Base-by-base conservation (phyloP, 306 rosid species). In the Malus sieversii region DNA sequence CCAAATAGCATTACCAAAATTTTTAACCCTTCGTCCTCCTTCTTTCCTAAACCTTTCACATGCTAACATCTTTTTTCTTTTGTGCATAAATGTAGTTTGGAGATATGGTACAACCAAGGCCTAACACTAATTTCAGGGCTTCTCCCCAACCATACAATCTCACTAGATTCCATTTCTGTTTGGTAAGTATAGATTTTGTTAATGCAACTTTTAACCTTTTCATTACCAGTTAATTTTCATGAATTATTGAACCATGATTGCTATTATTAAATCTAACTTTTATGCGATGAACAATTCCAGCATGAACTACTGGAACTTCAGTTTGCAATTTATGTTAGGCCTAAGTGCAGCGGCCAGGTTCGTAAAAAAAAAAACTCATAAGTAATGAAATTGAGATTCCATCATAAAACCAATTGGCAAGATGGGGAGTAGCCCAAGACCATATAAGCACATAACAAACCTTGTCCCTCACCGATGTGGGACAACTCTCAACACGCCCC, bases 31-130 rank as follows among this genome's bases (percentile, higher is more conserved):
- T 46, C 14, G 52, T 46, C 18, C 18, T 4, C 19, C 18, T 46
- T 46, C 18, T 46, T 46, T 46, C 15, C 18, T 46, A 15, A 46
- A 46, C 14, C 52, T 16, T 46, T 46, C 52, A 14, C 52, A 46
- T 46, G 52, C 52, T 46, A 46, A 46, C 15, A 4, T 46, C 52
- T 46, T n/a, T 55, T 55, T 7, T 12, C 60, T 5, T 55, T 2
- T 55, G 6, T 69, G 72, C 60, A 48, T 69, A 59, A 20, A 29
- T 82, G 85, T 66, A 85, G 91, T 79, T 88, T 92, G 90, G 96
- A 92, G 90, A 87, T 88, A 86, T 92, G 97, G 93, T 92, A 90
- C 82, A 84, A 20, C 77, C 97, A 88, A 32, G 92, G 91, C 65
- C 88, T 92, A n/a, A 91, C 89, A 46, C 88, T 88, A 52, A 82